These are phyloP conservation scores for Botrytis fabae DNA, from an alignment of 2,329 filamentous ascomycete genomes.

Conservation along the genomic window DNA sequence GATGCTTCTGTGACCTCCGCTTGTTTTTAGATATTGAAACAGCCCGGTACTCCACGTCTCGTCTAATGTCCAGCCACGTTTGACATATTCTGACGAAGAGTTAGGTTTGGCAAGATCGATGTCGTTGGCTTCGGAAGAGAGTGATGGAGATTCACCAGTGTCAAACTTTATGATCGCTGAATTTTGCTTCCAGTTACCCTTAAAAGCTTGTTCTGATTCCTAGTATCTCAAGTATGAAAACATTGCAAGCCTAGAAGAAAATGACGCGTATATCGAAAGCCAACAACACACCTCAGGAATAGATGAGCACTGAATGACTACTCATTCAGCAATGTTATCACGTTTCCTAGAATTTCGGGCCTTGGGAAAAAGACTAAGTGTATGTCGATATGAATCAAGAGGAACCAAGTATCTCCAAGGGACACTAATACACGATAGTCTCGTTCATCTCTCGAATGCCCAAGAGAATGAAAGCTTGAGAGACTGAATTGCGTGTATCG, in stretches of 20 bases:
- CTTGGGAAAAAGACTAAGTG: not conserved
- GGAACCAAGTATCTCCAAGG: not conserved
- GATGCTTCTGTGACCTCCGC: not conserved
- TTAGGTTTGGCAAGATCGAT: not conserved
- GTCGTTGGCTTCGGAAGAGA: not conserved
- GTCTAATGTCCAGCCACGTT: not conserved
- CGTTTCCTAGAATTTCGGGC: not conserved
- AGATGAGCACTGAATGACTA: not conserved
- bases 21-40: not conserved
- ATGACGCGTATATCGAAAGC: fast-evolving
- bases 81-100: not conserved
- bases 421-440: not conserved
- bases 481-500: not conserved
- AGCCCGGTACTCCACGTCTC: too few species aligned
- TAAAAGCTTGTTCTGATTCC: not conserved
- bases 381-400: not conserved
- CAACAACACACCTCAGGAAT: not conserved
- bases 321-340: not conserved
- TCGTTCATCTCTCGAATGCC: not conserved
- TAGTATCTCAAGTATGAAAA: not conserved
- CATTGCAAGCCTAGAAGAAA: not conserved
- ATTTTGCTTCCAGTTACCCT: not conserved
- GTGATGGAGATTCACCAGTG: too few species aligned
- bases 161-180: too few species aligned
- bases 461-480: not conserved